These are phyloP conservation scores for Trypanosoma rangeli DNA, from an alignment of 208 protist genomes.

Conservation along the genomic window DNA sequence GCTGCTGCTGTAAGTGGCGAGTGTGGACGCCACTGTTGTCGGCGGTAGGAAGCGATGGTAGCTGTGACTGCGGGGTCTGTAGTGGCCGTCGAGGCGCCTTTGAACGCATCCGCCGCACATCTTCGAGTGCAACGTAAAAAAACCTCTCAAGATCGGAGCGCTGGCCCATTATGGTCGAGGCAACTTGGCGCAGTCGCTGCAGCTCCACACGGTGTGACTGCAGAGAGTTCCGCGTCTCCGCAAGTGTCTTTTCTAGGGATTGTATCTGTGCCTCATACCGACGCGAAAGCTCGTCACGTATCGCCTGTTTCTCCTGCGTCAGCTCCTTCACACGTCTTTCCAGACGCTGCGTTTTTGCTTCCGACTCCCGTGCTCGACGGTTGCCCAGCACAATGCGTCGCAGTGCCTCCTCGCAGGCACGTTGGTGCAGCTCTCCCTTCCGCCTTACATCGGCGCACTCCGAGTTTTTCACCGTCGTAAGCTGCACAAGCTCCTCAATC, in stretches of 20 bases:
- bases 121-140: slow-evolving; percentile 68
- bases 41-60: background rate
- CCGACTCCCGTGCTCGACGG: slow-evolving; percentile 39
- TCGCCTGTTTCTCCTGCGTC: slow-evolving; percentile 27
- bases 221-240: slow-evolving; percentile 40
- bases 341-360: slow-evolving; percentile 54
- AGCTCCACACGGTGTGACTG: slow-evolving; percentile 54
- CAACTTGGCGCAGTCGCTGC: slow-evolving; percentile 45
- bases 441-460: slow-evolving; percentile 51
- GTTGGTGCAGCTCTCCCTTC: slow-evolving; percentile 45
- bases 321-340: slow-evolving; percentile 54
- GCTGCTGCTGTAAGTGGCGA: background rate
- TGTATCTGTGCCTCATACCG: slow-evolving; percentile 45
- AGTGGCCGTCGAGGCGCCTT: background rate
- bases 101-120: slow-evolving; percentile 44
- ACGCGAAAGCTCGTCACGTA: slow-evolving; percentile 29
- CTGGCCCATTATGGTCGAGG: slow-evolving; percentile 56
- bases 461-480: slow-evolving; percentile 46
- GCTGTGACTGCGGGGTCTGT: background rate
- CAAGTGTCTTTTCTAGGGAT: slow-evolving; percentile 49
- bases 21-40: background rate
- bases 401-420: slow-evolving; percentile 59
- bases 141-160: slow-evolving; percentile 78
- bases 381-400: slow-evolving; percentile 49
- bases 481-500: slow-evolving; percentile 66